Base-by-base conservation (phyloP, 768 basidiomycete genomes). In the Pulveroboletus sp. region DNA sequence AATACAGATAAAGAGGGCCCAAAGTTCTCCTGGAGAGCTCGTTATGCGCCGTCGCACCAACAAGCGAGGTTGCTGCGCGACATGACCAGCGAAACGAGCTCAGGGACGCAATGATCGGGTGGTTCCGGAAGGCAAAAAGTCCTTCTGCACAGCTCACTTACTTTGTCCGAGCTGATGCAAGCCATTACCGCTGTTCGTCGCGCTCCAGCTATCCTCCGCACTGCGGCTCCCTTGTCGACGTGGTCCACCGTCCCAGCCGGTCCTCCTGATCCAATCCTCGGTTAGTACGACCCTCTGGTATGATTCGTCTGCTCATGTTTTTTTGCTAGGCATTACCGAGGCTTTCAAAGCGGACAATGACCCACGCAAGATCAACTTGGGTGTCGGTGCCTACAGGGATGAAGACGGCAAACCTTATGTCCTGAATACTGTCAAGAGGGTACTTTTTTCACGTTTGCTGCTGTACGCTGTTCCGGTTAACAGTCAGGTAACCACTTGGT, bases 281-380 rank as follows among this genome's bases (percentile, higher is more conserved):
- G 91, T 91, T 47, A 49, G 76, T 66, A 24, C 38, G 1, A 28
- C 51, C 24, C 32, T 52, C 40, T 36, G 27, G 41, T 39, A n/a
- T 42, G 24, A 21, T 39, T 11, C 12, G 27, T 43, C 9, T 31
- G 33, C 49, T 59, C 50, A 57, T 51, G 39, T 40, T 51, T 43
- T 41, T 50, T 39, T 39, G 48, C n/a, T 59, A 90, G 88, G 90
- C 54, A 79, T 99, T 43, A 87, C 89, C 27, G 95, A 97, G 66
- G 92, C 93, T 27, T 99, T 93, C 82, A 96, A 94, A 75, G 91
- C 92, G 39, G 93, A 97, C 80, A 85, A 82, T 62, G 83, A 89
- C 68, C 76, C 89, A 15, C 83, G 85, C 57, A 98, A 98, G 71
- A 95, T 99, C 65, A 99, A 98, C 73, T 78, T 99, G 51, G 96